Percentiles rank a stretch among this genome's conserved stretches.
phyloP scores from a whole-genome alignment of 2,329 filamentous ascomycete species.

The Sclerotinia subarctica region DNA sequence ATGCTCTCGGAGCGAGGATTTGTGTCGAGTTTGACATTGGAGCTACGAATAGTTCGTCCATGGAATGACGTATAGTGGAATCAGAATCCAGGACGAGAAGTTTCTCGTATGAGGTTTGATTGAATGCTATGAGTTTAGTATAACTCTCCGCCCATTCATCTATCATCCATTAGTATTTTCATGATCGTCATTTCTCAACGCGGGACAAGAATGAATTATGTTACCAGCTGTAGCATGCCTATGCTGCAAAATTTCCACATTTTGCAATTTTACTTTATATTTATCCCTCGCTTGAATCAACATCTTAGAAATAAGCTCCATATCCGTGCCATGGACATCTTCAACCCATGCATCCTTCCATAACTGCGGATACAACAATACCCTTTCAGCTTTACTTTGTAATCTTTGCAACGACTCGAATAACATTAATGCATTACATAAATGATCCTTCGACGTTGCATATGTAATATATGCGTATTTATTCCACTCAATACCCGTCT shows the following conservation, averaged over 20 bases:
- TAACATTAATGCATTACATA: conserved; percentile 52
- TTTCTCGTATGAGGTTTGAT: conserved; percentile 55
- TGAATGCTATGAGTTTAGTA: conserved; percentile 67
- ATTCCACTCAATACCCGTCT: conserved; percentile 42
- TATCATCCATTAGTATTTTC: not conserved
- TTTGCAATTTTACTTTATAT: conserved; percentile 46
- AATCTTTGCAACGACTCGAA: conserved; percentile 46
- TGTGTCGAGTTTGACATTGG: conserved; percentile 48
- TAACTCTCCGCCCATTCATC: conserved; percentile 45
- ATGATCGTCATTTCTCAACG: not conserved
- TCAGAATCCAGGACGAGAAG: conserved; percentile 32
- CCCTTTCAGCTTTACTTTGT: conserved; percentile 44
- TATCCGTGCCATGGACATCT: conserved; percentile 39
- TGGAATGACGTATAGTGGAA: conserved; percentile 40
- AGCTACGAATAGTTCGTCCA: conserved; percentile 61
- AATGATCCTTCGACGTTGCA: conserved; percentile 46
- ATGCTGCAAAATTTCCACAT: conserved; percentile 43
- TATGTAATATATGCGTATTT: conserved; percentile 50
- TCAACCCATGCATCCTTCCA: conserved; percentile 29
- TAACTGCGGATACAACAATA: conserved; percentile 46
- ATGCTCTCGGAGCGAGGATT: conserved; percentile 53
- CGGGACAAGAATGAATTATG: conserved; percentile 17
- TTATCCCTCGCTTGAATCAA: conserved; percentile 41
- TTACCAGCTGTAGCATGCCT: conserved; percentile 41
- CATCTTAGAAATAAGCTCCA: conserved; percentile 41